Base-by-base conservation (phyloP, 345 rosid genomes). In the Turnera subulata region DNA sequence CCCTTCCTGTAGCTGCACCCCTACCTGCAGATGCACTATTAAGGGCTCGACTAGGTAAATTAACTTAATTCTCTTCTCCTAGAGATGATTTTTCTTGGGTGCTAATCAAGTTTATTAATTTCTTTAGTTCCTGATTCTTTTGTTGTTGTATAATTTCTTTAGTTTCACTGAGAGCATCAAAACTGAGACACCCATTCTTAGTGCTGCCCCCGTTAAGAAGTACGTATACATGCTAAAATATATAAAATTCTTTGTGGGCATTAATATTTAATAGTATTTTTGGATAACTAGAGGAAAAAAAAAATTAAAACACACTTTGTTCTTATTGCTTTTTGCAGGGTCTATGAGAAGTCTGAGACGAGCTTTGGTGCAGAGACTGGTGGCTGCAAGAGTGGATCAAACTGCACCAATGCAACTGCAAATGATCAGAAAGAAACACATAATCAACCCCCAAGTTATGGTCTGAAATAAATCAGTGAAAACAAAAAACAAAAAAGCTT, bases 301-400 rank as follows among this genome's bases (percentile, higher is more conserved):
- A n/a, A 25, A 6, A n/a, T 13, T n/a, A 26, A 51, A 51, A n/a
- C 39, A 35, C 6, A 35, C 6, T 5, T 11, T 5, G 11, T 35
- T 11, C 39, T 5, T 35, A 35, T n/a, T n/a, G n/a, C n/a, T 18
- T 19, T 11, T 15, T 55, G 57, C 61, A 81, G 83, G 77, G 11
- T 19, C 55, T 44, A 19, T 22, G 77, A 77, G 68, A 59, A 13
- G 24, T 42, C 69, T 0, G 79, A 75, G 77, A 73, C 64, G 80
- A 59, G 73, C 70, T 47, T 17, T 54, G 70, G 46, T 60, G 70
- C 75, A 33, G 91, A 73, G 72, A 61, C 67, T n/a, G n/a, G n/a
- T 20, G 81, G 70, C 10, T 88, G 96, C 73, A 85, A 76, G 76
- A 85, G 96, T 20, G 96, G 90, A 66, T 68, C 84, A 43, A 78